A percentile compares a stretch with the other conserved stretches of the same genome.
phyloP scores from a whole-genome alignment of 345 rosid genomes.

The Syzygium aqueum region DNA sequence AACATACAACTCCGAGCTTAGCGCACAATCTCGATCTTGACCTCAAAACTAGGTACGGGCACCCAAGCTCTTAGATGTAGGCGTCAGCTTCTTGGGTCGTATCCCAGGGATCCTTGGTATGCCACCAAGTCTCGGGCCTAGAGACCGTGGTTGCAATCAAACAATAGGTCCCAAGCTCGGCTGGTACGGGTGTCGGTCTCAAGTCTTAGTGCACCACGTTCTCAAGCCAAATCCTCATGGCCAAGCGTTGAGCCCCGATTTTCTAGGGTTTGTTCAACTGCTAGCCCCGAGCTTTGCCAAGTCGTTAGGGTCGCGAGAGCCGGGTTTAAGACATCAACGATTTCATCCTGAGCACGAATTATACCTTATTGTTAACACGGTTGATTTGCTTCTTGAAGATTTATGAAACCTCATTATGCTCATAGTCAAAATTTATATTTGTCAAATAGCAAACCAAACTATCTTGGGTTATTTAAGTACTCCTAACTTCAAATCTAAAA shows the following conservation, averaged over 20 bases:
- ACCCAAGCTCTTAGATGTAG: not conserved
- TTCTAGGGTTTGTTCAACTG: rapidly evolving
- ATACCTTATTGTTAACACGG: not conserved
- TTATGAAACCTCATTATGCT: not conserved
- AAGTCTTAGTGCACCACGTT: not conserved
- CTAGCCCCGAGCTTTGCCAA: not conserved
- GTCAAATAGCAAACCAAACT: too few relatives aligned
- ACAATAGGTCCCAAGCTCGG: not conserved
- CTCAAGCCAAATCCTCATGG: not conserved
- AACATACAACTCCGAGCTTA: not conserved
- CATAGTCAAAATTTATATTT: too few relatives aligned
- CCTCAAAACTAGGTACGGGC: not conserved
- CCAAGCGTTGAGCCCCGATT: not conserved
- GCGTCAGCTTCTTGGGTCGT: not conserved
- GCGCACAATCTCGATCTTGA: not conserved
- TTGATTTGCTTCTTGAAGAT: not conserved
- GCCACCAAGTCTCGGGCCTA: not conserved
- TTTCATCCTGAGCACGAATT: not conserved
- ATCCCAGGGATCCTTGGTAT: not conserved
- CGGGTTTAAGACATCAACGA: not conserved
- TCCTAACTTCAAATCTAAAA: too few relatives aligned
- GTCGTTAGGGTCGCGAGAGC: rapidly evolving
- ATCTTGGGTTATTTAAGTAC: too few relatives aligned
- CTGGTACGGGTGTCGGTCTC: not conserved
- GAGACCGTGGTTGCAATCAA: not conserved